Percentiles rank a stretch among this genome's conserved stretches.
These are phyloP conservation scores for Artomyces pyxidatus DNA, from an alignment of 768 basidiomycete genomes.

Conservation along the genomic window DNA sequence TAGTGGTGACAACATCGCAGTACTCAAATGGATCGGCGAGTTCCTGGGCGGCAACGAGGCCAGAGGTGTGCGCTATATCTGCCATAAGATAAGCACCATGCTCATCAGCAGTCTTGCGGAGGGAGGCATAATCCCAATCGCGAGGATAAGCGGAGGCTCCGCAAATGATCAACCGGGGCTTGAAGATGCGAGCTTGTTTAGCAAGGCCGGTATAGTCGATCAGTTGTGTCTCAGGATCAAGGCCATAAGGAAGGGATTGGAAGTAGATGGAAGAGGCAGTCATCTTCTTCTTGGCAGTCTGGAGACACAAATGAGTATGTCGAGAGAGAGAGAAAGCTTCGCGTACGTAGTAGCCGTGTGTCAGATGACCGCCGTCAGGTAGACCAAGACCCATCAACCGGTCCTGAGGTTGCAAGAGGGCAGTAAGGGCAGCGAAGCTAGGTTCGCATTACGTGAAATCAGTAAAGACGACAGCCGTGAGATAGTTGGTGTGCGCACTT, in stretches of 20 bases:
- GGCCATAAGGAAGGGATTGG: slow-evolving; percentile 92
- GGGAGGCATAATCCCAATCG: slow-evolving; percentile 89
- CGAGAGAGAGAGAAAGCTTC: slow-evolving; percentile 1
- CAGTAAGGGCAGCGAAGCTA: slow-evolving; percentile 95
- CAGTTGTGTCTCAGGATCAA: slow-evolving; percentile 75
- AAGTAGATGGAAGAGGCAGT: slow-evolving; percentile 99
- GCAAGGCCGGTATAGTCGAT: slow-evolving; percentile 82
- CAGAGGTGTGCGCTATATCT: slow-evolving; percentile 97
- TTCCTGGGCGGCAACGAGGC: slow-evolving; percentile 88
- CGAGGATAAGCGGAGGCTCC: slow-evolving; percentile 98
- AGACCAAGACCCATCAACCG: slow-evolving; percentile 98
- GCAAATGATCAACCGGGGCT: slow-evolving; percentile 91
- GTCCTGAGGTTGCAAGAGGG: slow-evolving; percentile 93
- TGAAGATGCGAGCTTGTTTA: slow-evolving; percentile 88
- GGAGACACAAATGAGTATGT: slow-evolving; percentile 1
- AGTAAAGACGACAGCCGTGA: slow-evolving; percentile 1
- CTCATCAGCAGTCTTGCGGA: slow-evolving; percentile 74
- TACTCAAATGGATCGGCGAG: slow-evolving; percentile 88
- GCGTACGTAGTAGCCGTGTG: slow-evolving; percentile 92
- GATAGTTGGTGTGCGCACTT: slow-evolving; percentile 68
- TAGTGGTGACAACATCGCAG: slow-evolving; percentile 97
- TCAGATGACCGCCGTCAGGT: slow-evolving; percentile 95
- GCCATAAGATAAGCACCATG: slow-evolving; percentile 93
- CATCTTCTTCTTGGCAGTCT: slow-evolving; percentile 99
- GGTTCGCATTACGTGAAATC: too few species aligned